phyloP scores from a whole-genome alignment of 306 rosid species.

The Vigna reflexopilosa region DNA sequence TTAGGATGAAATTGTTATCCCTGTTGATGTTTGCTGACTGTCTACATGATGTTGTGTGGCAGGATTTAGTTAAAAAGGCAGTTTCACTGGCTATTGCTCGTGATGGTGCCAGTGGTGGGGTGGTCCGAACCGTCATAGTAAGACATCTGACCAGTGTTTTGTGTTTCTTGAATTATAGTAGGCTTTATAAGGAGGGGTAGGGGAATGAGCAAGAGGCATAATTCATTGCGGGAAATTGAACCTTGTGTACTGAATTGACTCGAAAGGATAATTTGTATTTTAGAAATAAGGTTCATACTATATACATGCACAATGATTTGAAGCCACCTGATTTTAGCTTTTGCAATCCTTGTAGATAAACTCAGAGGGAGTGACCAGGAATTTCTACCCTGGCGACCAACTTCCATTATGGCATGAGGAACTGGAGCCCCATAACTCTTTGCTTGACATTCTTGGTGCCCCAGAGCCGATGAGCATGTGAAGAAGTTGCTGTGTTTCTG shows the following conservation, averaged over 20 bases:
- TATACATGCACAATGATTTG: slow-evolving; percentile 13
- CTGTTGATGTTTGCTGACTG: slow-evolving; percentile 17
- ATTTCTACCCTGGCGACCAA: slow-evolving; percentile 78
- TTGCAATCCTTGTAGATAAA: slow-evolving; percentile 67
- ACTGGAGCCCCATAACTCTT: slow-evolving; percentile 74
- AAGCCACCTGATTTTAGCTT: slow-evolving; percentile 29
- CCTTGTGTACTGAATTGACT: neutral
- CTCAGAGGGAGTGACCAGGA: slow-evolving; percentile 91
- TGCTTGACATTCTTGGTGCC: slow-evolving; percentile 74
- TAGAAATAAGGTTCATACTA: neutral
- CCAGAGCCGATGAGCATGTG: slow-evolving; percentile 87
- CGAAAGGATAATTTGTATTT: neutral
- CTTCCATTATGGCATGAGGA: slow-evolving; percentile 97
- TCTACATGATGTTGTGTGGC: slow-evolving; percentile 34
- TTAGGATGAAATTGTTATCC: neutral
- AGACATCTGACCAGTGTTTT: slow-evolving; percentile 39
- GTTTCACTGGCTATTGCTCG: slow-evolving; percentile 98
- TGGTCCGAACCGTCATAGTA: slow-evolving; percentile 92
- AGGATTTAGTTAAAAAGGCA: slow-evolving; percentile 90
- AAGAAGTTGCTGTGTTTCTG: slow-evolving; percentile 34
- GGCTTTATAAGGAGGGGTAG: neutral
- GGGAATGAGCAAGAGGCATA: neutral
- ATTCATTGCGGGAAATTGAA: neutral
- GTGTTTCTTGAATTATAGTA: neutral
- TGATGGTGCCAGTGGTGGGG: slow-evolving; percentile 99